Percentiles rank a stretch among this genome's conserved stretches.
Conservation (phyloP, 257 asterid genomes). For the Solanum etuberosum region DNA sequence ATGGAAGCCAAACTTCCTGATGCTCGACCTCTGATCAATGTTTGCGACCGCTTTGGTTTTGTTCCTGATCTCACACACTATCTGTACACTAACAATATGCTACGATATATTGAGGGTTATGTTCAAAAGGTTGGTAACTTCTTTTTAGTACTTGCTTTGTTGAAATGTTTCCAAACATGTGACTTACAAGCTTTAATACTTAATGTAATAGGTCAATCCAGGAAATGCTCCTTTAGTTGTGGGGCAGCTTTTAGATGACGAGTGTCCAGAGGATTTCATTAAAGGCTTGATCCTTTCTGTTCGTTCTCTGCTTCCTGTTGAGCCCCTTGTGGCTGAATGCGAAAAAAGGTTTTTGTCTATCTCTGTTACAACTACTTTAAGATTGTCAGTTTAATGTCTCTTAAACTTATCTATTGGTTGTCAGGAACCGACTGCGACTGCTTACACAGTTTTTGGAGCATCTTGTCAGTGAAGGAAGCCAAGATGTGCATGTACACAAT, state of each 20-base stretch:
- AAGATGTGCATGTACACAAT: slow-evolving; percentile 98
- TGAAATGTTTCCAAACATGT: neutral
- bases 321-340: slow-evolving; percentile 97
- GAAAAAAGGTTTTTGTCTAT: slow-evolving; percentile 73
- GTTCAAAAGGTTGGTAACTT: slow-evolving; percentile 71
- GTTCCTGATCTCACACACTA: slow-evolving; percentile 98
- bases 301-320: slow-evolving; percentile 97
- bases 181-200: neutral
- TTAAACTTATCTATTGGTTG: slow-evolving; percentile 5
- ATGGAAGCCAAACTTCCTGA: slow-evolving; percentile 99
- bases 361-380: neutral
- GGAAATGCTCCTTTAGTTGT: slow-evolving; percentile 99
- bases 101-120: slow-evolving; percentile 97
- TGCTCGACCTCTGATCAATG: slow-evolving; percentile 95
- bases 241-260: slow-evolving; percentile 96
- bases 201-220: slow-evolving; percentile 71
- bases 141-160: neutral
- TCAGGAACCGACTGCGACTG: slow-evolving; percentile 96
- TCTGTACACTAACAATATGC: slow-evolving; percentile 89
- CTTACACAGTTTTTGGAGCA: slow-evolving; percentile 98
- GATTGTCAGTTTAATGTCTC: neutral
- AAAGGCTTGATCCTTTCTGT: slow-evolving; percentile 95
- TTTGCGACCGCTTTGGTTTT: slow-evolving; percentile 98
- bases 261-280: slow-evolving; percentile 97
- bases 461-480: slow-evolving; percentile 99